Percentiles rank a stretch among this genome's conserved stretches.
These are phyloP conservation scores for Nicotiana rustica DNA, from an alignment of 305 asterid genomes.

Conservation along the genomic window DNA sequence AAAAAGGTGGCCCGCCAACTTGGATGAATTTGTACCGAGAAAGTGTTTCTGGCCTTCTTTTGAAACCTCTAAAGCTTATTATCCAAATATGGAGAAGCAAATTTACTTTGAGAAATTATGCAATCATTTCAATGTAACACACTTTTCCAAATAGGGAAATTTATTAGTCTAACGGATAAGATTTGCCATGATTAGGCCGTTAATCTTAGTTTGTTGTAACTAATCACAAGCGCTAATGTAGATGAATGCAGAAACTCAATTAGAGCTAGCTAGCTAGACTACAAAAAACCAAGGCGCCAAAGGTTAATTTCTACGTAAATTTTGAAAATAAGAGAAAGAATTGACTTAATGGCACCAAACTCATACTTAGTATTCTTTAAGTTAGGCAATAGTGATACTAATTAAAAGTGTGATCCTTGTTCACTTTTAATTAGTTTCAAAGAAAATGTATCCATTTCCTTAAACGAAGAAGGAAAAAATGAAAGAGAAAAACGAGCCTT, in stretches of 20 bases:
- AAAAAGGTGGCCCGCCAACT: neutral
- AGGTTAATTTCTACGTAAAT: neutral
- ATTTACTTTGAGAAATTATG: conserved; percentile 1
- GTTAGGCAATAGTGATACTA: neutral
- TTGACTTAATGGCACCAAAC: conserved; percentile 22
- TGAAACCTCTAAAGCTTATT: neutral
- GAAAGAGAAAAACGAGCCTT: neutral
- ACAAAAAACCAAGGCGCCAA: neutral
- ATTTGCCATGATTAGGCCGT: conserved; percentile 13
- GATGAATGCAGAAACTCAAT: neutral
- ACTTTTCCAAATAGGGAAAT: conserved; percentile 9
- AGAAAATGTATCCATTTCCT: conserved; percentile 28
- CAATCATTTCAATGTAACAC: conserved; percentile 14
- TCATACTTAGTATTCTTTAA: conserved; percentile 6
- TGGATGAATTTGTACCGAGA: neutral
- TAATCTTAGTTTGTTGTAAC: conserved; percentile 17
- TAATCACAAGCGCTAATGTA: neutral
- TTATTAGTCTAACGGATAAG: neutral
- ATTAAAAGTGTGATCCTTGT: neutral
- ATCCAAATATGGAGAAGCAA: conserved; percentile 16
- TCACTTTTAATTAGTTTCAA: neutral
- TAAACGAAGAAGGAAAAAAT: neutral
- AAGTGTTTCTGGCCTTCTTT: neutral
- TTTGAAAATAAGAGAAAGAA: neutral
- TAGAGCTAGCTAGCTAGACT: neutral